Evolutionary conservation across 2,329 filamentous ascomycete species (phyloP).

Genomic region (Cryphonectria radicalis): DNA sequence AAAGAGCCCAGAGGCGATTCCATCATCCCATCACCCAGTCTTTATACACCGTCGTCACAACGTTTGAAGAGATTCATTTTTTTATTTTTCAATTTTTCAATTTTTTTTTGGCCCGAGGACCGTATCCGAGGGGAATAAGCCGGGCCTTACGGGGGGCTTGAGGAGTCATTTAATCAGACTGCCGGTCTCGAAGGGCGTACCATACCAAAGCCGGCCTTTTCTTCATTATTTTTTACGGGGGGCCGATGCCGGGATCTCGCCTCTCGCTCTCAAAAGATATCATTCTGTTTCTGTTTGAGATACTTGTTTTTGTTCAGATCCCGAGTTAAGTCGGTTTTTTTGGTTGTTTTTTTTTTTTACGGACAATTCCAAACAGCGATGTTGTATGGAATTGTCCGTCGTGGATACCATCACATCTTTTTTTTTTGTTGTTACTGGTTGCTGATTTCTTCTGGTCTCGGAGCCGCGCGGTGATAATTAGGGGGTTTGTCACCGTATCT

Average conservation of each 20-base stretch:
- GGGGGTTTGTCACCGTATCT: not conserved
- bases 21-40: not conserved
- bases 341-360: not conserved
- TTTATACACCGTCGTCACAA: not conserved
- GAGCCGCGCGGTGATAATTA: not conserved
- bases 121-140: slow-evolving; percentile 5
- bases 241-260: slow-evolving; percentile 1
- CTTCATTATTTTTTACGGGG: not conserved
- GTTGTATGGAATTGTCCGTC: not conserved
- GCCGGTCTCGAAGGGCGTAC: slow-evolving; percentile 3
- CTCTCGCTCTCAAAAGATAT: not conserved
- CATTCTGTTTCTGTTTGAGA: no score
- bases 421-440: no score
- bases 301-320: no score
- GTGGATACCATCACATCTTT: not conserved
- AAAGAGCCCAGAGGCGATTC: not conserved
- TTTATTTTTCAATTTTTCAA: no score
- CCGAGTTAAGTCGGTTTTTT: no score
- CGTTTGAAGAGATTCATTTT: not conserved
- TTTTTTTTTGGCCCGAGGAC: not conserved
- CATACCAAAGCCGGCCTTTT: not conserved
- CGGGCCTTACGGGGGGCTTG: not conserved
- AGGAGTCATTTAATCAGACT: not conserved
- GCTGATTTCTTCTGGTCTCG: no score
- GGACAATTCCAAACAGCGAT: not conserved